These are phyloP conservation scores for Marasmius sp. DNA, from an alignment of 1,284 basidiomycete genomes.

Conservation along the genomic window DNA sequence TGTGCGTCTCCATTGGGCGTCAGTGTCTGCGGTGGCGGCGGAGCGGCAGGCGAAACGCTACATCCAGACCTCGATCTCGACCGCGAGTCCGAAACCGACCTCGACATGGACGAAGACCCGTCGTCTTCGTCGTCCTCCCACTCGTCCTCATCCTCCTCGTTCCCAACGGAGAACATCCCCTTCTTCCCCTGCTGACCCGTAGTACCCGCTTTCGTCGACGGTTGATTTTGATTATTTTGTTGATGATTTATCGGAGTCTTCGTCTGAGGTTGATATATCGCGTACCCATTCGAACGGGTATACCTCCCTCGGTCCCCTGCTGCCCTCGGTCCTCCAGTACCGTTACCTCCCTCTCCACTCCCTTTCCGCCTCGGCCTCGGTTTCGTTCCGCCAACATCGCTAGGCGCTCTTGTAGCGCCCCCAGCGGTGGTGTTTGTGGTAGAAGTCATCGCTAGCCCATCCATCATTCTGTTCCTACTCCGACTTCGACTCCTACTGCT, in stretches of 20 bases:
- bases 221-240: neutral
- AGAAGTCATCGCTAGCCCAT: neutral
- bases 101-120: neutral
- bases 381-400: neutral
- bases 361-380: neutral
- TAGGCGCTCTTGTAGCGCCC: neutral
- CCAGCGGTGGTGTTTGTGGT: neutral
- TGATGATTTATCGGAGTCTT: neutral
- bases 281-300: neutral
- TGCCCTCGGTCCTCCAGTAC: slow-evolving; percentile 1
- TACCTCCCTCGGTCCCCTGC: neutral
- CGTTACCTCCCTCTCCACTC: slow-evolving; percentile 4
- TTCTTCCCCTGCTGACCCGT: neutral
- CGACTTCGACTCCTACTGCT: slow-evolving; percentile 17
- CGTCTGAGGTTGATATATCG: neutral
- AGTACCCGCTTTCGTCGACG: neutral
- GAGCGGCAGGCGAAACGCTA: neutral
- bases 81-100: neutral
- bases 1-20: neutral
- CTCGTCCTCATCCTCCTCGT: neutral
- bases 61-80: neutral
- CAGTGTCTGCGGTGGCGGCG: neutral
- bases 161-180: neutral
- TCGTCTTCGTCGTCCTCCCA: neutral
- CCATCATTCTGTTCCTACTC: slow-evolving; percentile 7